Evolutionary conservation across 2,329 filamentous ascomycete species (phyloP).

Genomic region (Periconia digitata): DNA sequence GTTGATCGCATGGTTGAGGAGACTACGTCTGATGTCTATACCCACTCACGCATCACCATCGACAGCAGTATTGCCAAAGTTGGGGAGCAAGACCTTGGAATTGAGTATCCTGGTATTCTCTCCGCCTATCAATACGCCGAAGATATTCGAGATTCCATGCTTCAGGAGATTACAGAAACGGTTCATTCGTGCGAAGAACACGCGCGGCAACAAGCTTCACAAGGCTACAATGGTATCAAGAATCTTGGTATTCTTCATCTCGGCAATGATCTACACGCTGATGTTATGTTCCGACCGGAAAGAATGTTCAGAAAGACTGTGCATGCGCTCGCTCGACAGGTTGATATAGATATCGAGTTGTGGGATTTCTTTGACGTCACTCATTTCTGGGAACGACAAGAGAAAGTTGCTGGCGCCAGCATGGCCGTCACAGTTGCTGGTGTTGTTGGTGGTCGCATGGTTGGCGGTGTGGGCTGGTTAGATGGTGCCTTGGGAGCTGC

Average conservation of each 20-base stretch:
- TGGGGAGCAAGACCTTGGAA: conserved; percentile 75
- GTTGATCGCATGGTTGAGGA: conserved; percentile 82
- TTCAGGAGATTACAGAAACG: conserved; percentile 79
- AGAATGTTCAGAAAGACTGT: conserved; percentile 89
- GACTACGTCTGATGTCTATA: conserved; percentile 83
- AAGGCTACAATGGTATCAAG: conserved; percentile 84
- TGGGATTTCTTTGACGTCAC: conserved; percentile 92
- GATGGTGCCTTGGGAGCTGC: conserved; percentile 81
- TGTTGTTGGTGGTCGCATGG: conserved; percentile 76
- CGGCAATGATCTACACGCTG: conserved; percentile 75
- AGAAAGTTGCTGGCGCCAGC: conserved; percentile 90
- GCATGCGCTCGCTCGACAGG: conserved; percentile 80
- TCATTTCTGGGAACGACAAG: conserved; percentile 81
- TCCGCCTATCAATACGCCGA: conserved; percentile 90
- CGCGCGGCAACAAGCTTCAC: conserved; percentile 74
- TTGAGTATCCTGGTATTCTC: conserved; percentile 84
- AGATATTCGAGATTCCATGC: conserved; percentile 87
- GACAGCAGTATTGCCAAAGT: conserved; percentile 74
- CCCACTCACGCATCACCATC: conserved; percentile 75
- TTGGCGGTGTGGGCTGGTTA: conserved; percentile 85
- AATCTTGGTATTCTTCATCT: conserved; percentile 85
- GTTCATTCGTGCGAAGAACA: conserved; percentile 82
- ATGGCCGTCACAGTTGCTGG: conserved; percentile 92
- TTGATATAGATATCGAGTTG: conserved; percentile 84
- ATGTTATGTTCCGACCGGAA: conserved; percentile 85